Conservation (phyloP, 176 grass and related monocot genomes). For the Saccharum spontaneum region DNA sequence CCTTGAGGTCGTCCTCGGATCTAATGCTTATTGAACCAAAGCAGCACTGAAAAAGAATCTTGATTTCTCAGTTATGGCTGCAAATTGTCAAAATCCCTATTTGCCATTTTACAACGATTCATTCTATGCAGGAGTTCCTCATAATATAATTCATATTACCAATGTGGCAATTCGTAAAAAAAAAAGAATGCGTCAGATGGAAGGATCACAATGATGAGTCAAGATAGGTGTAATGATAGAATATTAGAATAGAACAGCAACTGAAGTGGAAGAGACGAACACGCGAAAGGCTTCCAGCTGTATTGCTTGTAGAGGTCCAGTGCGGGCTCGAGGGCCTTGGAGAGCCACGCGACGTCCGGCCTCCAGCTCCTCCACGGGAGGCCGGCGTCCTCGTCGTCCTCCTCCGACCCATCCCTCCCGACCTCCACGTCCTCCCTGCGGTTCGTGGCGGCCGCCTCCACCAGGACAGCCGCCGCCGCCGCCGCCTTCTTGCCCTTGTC, state of each 20-base stretch:
- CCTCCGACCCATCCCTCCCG: constrained; percentile 26
- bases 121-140: not conserved
- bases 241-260: not conserved
- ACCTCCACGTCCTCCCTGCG: not conserved
- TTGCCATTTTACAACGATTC: not conserved
- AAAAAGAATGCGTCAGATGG: not conserved
- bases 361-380: constrained; percentile 70
- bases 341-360: constrained; percentile 82
- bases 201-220: not conserved
- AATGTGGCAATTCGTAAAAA: not conserved
- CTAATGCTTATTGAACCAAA: not conserved
- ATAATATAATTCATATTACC: not conserved
- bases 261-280: not conserved
- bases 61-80: not conserved
- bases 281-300: constrained; percentile 75
- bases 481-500: constrained; percentile 25
- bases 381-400: constrained; percentile 37
- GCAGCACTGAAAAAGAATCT: not conserved
- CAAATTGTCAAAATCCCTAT: not conserved
- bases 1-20: not conserved
- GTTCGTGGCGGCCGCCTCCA: constrained; percentile 25
- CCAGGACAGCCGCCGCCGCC: constrained; percentile 24
- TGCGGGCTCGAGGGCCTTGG: constrained; percentile 84
- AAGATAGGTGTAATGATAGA: not conserved
- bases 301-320: constrained; percentile 80